phyloP scores from a whole-genome alignment of 768 basidiomycete species.

The Boletus rex-veris region DNA sequence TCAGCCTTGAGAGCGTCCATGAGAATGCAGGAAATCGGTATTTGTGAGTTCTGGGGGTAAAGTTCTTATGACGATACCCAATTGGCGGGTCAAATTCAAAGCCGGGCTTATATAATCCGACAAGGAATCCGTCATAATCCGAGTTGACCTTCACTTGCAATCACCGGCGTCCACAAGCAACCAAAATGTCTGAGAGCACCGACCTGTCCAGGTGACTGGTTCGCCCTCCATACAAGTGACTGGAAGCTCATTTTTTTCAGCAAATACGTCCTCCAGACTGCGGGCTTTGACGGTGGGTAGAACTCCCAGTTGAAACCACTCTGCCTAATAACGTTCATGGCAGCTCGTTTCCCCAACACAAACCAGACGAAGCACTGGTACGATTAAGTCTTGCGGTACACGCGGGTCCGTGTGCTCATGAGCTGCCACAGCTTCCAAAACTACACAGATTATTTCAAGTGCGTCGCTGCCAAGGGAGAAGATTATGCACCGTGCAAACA shows the following conservation, averaged over 20 bases:
- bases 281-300: slow-evolving; percentile 81
- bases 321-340: slow-evolving; percentile 17
- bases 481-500: slow-evolving; percentile 99
- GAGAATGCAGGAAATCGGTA: neutral
- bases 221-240: neutral
- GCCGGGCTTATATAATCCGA: slow-evolving; percentile 27
- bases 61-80: neutral
- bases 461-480: slow-evolving; percentile 94
- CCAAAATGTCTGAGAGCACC: slow-evolving; percentile 57
- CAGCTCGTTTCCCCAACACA: slow-evolving; percentile 85
- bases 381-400: slow-evolving; percentile 18
- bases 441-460: slow-evolving; percentile 99
- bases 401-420: neutral
- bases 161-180: too few relatives aligned
- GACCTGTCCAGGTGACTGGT: slow-evolving; percentile 51
- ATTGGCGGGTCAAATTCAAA: too few relatives aligned
- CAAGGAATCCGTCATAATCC: slow-evolving; percentile 33
- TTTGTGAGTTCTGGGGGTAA: neutral
- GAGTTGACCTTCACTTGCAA: slow-evolving; percentile 34
- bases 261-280: slow-evolving; percentile 90
- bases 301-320: neutral
- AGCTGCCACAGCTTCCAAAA: slow-evolving; percentile 73
- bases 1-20: slow-evolving; percentile 95
- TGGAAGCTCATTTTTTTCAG: slow-evolving; percentile 37
- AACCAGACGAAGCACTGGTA: slow-evolving; percentile 98